Conservation (phyloP, 306 rosid species). For the Sicyos baderoa region DNA sequence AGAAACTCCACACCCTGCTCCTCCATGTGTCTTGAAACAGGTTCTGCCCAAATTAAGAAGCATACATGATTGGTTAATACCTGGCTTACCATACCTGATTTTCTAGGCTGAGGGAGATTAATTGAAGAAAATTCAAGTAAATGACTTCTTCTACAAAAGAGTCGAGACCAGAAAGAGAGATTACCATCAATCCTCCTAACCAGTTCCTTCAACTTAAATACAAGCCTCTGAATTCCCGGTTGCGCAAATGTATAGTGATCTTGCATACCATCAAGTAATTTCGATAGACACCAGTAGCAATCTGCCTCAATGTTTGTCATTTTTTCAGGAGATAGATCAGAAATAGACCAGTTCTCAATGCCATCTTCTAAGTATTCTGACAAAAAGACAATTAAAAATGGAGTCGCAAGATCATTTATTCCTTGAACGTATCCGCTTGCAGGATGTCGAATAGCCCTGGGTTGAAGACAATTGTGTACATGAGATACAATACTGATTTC, state of each 20-base stretch:
- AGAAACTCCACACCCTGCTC: constrained; percentile 90
- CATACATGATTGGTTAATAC: constrained; percentile 10
- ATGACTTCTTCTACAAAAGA: constrained; percentile 20
- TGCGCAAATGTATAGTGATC: constrained; percentile 96
- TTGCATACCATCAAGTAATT: constrained; percentile 96
- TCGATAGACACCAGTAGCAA: constrained; percentile 92
- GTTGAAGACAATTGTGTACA: constrained; percentile 12
- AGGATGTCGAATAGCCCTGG: constrained; percentile 98
- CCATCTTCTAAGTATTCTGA: constrained; percentile 74
- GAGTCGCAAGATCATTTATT: constrained; percentile 92
- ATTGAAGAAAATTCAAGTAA: neutral
- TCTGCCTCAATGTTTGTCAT: constrained; percentile 73
- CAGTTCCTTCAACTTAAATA: constrained; percentile 83
- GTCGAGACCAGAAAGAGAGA: constrained; percentile 17
- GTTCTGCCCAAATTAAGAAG: constrained; percentile 43
- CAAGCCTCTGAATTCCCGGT: constrained; percentile 97
- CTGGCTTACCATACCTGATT: neutral
- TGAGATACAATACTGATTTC: constrained; percentile 22
- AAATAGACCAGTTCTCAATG: constrained; percentile 63
- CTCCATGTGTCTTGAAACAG: constrained; percentile 90
- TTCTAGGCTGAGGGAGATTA: constrained; percentile 4
- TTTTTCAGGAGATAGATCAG: constrained; percentile 57
- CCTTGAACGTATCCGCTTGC: constrained; percentile 99
- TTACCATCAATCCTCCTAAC: constrained; percentile 89
- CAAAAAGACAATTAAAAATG: constrained; percentile 83